Evolutionary conservation across 2,329 filamentous ascomycete genomes (phyloP), one percentile per base, ranked within the genome.

Genomic region (Calonectria pseudoturangicola): DNA sequence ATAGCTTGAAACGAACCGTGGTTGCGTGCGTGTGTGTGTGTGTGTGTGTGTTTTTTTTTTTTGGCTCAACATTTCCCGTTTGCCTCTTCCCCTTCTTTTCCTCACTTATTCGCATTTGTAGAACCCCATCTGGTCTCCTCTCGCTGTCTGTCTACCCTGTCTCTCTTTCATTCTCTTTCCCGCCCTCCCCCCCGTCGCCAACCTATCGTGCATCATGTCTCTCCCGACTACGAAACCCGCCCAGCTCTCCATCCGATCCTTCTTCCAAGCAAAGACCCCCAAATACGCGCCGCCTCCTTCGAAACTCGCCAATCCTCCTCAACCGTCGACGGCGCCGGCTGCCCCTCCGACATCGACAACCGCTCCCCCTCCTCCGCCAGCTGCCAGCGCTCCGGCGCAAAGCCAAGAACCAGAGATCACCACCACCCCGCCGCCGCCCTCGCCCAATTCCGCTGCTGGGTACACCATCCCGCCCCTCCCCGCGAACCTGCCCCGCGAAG

Each of bases 231-330:
- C 81, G 71, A 84, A 84, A 70, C 82, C 81, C 56, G 79, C 83
- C 28, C 89, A 92, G 79, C 83, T 88, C 47, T 92, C 91, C 56
- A 92, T 93, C 77, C 89, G 88, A 67, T 92, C 89, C 67, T 93
- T 93, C 84, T 92, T 93, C 82, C 86, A 85, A 51, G 84, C 85
- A 70, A 88, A 89, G 76, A 80, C 86, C 28, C 80, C 83, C 50
- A 80, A 82, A 67, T 83, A 84, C 82, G 81, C 80, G 56, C 81
- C 83, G 68, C 84, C 84, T 10, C 82, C 83, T 9, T 75, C 79
- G 43, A 68, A 76, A 54, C 51, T 71, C n/a, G 70, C 72, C 77
- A 77, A 70, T 48, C 66, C 75, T 36, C 56, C 74, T 66, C 70
- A 75, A 68, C 76, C 74, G 64, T 72, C 78, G 60, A 72, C 68